Evolutionary conservation across 192 early-diverging fungal species (phyloP), one percentile per base, ranked within the genome.

Genomic region (Mortierella hygrophila): DNA sequence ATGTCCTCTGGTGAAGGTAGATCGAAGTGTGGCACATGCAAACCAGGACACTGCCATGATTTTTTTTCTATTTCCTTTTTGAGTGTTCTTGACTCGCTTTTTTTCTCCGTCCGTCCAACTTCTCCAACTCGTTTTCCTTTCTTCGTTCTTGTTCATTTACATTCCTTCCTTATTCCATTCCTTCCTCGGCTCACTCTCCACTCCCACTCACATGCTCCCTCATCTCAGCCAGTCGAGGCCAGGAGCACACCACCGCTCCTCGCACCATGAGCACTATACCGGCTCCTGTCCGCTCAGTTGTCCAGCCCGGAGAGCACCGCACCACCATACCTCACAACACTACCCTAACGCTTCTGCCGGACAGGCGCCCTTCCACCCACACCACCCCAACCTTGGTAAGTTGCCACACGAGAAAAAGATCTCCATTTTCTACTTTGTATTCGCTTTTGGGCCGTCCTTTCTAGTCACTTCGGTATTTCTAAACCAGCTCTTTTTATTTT

Each of bases 221-320:
- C 80, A 81, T 60, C 80, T 81, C 63, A 68, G 16, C 60, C 60
- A 65, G 10, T 65, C 60, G 32, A 65, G 60, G 29, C 60, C 18
- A 69, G 79, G 26, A 63, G 72, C 65, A 47, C 79, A 71, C 38
- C 10, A 72, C 20, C 47, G 71, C 79, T 37, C 75, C 76, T 38
- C 81, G 63, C 76, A 23, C 26, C 82, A 83, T 63, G 70, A 77
- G 32, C 82, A 83, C 68, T 83, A 74, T 38, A 77, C 72, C 16
- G 70, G 77, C 35, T 77, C 72, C 2, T 83, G 82, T 83, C 82
- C 82, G 52, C 77, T 79, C 6, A 65, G 35, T 10, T 83, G 82
- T 74, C 77, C 82, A 18, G 82, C 82, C 26, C 72, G 82, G 68
- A 69, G 72, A 44, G 37, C 76, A 11, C 77, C 72, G 9, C 71